Conservation (phyloP, 108 stramenopile genomes). For the Nitzschia sp. region DNA sequence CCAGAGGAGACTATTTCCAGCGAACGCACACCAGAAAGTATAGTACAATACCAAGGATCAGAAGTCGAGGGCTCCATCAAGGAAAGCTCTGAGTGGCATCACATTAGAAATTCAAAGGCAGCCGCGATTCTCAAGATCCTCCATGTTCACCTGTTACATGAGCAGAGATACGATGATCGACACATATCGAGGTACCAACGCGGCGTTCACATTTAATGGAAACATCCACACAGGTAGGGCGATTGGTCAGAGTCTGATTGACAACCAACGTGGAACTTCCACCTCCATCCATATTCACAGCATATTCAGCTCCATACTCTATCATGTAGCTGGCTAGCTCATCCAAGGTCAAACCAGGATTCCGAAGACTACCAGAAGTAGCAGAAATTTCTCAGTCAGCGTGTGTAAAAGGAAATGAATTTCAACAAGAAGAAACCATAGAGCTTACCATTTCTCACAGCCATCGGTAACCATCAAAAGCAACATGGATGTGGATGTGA, state of each 20-base stretch:
- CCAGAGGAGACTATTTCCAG: too few species aligned
- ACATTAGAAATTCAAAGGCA: too few species aligned
- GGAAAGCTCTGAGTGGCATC: too few species aligned
- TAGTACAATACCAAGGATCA: too few species aligned
- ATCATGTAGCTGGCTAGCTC: conserved; percentile 31
- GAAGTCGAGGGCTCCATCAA: too few species aligned
- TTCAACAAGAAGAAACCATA: background rate
- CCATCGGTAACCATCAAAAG: conserved; percentile 47
- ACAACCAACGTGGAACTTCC: conserved; percentile 38
- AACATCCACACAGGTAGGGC: conserved; percentile 44
- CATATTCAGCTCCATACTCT: conserved; percentile 22
- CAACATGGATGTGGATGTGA: conserved; percentile 23
- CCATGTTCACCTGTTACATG: too few species aligned
- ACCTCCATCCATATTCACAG: conserved; percentile 55
- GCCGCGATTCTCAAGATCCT: too few species aligned
- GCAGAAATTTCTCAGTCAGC: background rate
- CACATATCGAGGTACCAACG: conserved; percentile 44
- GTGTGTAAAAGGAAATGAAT: background rate
- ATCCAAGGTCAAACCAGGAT: conserved; percentile 30
- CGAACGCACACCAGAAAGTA: too few species aligned
- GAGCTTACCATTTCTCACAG: conserved; percentile 47
- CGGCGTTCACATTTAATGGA: conserved; percentile 31
- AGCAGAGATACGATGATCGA: background rate
- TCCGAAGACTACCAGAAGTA: background rate
- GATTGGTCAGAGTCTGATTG: conserved; percentile 18